Base-by-base conservation (phyloP, 2,329 filamentous ascomycete genomes). In the Bretziella fagacearum region DNA sequence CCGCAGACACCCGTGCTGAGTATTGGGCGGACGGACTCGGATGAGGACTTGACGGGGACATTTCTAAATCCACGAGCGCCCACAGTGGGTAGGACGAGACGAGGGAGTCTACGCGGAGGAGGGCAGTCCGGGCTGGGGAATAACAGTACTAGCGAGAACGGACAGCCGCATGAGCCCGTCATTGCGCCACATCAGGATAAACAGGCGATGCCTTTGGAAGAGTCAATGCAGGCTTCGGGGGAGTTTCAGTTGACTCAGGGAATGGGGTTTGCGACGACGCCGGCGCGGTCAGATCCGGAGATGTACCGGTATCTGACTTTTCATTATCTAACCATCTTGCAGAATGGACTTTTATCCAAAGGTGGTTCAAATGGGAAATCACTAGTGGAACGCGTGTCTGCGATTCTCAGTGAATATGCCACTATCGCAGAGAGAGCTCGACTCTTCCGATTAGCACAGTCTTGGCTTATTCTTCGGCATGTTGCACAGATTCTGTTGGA, bases 1-100 rank as follows among this genome's bases (percentile, higher is more conserved):
- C 66, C 70, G 1, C 65, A 62, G 13, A 63, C 65, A 0, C 67
- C 68, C 4, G 64, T 69, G 54, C 60, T 76, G 18, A 73, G 69
- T 53, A 65, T 71, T 46, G 77, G 72, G 54, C 68, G 69, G 39
- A 79, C 74, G 53, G 75, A 79, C 53, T 80, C 76, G 0, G 76
- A 80, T 54, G 76, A 79, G 52, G 76, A 80, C 44, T 71, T 73
- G 0, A 63, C 77, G 4, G 71, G 70, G 2, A 76, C 66, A 51
- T 79, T 80, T 55, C 59, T 79, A 2, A 51, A 51, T 17, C 45
- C 42, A 8, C 40, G 47, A 37, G 32, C 39, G 20, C 40, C 49
- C 13, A 23, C 30, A 18, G 30, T 26, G 25, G 22, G 30, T 2
- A 48, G 29, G 18, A 23, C 23, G 15, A 33, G 40, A 26, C 37